Conservation (phyloP, 345 rosid species). For the Noccaea caerulescens region DNA sequence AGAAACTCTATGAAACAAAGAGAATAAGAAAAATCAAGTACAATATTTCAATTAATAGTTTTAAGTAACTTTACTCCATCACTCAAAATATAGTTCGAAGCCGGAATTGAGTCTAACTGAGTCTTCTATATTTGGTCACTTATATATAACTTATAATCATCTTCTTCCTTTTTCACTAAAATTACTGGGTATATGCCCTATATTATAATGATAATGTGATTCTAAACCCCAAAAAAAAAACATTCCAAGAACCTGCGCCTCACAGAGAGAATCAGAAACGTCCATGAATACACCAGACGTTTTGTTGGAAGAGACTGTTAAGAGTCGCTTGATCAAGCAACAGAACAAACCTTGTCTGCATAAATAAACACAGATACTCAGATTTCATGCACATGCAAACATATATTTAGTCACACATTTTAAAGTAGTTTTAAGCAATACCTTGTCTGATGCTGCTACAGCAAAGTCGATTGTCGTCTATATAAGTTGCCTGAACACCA, state of each 20-base stretch:
- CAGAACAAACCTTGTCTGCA: slow-evolving; percentile 73
- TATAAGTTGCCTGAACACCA: slow-evolving; percentile 84
- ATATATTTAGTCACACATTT: slow-evolving; percentile 23
- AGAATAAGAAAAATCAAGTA: slow-evolving; percentile 14
- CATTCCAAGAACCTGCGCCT: neutral
- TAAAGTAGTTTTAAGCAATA: slow-evolving; percentile 23
- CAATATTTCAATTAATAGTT: neutral
- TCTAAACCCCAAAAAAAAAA: neutral
- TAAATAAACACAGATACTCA: slow-evolving; percentile 19
- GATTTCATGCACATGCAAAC: neutral
- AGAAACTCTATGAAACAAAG: neutral
- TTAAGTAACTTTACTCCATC: slow-evolving; percentile 13
- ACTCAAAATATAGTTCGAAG: slow-evolving; percentile 24
- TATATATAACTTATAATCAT: slow-evolving; percentile 9
- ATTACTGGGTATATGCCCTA: slow-evolving; percentile 19
- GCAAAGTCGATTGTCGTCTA: slow-evolving; percentile 89
- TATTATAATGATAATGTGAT: neutral
- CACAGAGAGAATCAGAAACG: no score
- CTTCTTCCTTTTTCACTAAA: slow-evolving; percentile 5
- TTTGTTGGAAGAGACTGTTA: slow-evolving; percentile 1
- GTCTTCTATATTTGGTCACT: slow-evolving; percentile 2
- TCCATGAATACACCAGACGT: slow-evolving; percentile 11
- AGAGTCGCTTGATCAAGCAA: slow-evolving; percentile 49
- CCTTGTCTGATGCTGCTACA: slow-evolving; percentile 91
- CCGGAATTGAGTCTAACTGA: neutral